These are phyloP conservation scores for Panellus pusillus DNA, from an alignment of 768 basidiomycete genomes.

Conservation along the genomic window DNA sequence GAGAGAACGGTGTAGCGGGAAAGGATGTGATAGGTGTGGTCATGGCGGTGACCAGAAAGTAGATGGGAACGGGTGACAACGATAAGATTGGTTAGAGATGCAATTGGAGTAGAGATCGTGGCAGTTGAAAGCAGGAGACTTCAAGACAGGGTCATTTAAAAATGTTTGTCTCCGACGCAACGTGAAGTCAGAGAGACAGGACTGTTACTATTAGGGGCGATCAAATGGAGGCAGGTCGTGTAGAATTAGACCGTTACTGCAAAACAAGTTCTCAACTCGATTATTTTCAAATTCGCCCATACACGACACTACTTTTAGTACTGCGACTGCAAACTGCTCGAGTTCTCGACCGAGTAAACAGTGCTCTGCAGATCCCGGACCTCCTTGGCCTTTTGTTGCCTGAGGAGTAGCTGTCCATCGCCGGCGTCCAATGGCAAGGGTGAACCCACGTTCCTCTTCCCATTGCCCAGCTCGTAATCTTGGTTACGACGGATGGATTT, in stretches of 20 bases:
- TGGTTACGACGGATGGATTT: slow-evolving; percentile 67
- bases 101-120: slow-evolving; percentile 16
- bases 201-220: too few relatives aligned
- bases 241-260: too few relatives aligned
- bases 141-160: slow-evolving; percentile 10
- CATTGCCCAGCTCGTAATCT: slow-evolving; percentile 75
- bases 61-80: slow-evolving; percentile 14
- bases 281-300: slow-evolving; percentile 53
- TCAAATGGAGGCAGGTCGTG: too few relatives aligned
- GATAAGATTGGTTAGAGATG: slow-evolving; percentile 2
- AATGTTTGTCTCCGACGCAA: too few relatives aligned
- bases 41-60: slow-evolving; percentile 12
- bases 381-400: slow-evolving; percentile 44
- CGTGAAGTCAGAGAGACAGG: too few relatives aligned
- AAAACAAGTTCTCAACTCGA: too few relatives aligned
- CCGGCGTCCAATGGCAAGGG: slow-evolving; percentile 52
- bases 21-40: slow-evolving; percentile 16
- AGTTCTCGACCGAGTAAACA: slow-evolving; percentile 61
- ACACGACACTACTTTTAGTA: slow-evolving; percentile 62
- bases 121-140: slow-evolving; percentile 12
- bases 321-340: slow-evolving; percentile 61
- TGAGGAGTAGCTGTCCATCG: slow-evolving; percentile 63
- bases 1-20: slow-evolving; percentile 23
- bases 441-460: slow-evolving; percentile 55
- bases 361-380: slow-evolving; percentile 62